phyloP scores from a whole-genome alignment of 352 stramenopile species.

The Phytophthora capsici region DNA sequence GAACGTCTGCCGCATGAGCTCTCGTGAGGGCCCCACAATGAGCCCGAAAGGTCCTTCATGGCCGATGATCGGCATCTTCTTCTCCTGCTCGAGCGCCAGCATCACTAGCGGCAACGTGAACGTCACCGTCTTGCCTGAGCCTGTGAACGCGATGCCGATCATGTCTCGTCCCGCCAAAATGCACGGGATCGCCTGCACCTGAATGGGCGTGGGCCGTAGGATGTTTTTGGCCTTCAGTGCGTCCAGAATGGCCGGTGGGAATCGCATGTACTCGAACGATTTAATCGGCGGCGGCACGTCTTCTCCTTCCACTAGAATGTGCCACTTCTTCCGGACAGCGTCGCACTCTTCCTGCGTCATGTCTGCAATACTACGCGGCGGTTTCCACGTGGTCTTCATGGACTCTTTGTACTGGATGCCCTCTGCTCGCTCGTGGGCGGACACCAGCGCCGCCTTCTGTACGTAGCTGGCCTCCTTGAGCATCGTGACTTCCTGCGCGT shows the following conservation, averaged over 20 bases:
- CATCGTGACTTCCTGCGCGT: constrained; percentile 92
- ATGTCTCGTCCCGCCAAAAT: constrained; percentile 97
- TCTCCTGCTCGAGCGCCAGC: constrained; percentile 96
- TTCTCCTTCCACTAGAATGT: constrained; percentile 97
- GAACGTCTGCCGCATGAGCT: constrained; percentile 98
- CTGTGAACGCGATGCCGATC: constrained; percentile 99
- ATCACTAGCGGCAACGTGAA: constrained; percentile 98
- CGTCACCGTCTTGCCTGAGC: constrained; percentile 98
- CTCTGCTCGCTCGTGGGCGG: constrained; percentile 91
- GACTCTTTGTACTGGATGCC: constrained; percentile 92
- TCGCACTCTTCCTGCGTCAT: constrained; percentile 91
- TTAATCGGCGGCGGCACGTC: constrained; percentile 96
- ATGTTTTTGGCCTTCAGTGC: constrained; percentile 97
- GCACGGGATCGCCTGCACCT: constrained; percentile 98
- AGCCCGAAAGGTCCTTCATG: constrained; percentile 97
- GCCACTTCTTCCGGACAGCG: constrained; percentile 96
- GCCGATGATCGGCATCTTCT: constrained; percentile 93
- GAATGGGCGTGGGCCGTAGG: constrained; percentile 96
- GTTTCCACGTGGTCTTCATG: constrained; percentile 93
- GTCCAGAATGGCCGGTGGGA: constrained; percentile 93
- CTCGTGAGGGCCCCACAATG: constrained; percentile 96
- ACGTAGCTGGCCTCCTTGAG: constrained; percentile 96
- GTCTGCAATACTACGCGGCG: constrained; percentile 84
- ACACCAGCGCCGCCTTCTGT: constrained; percentile 96
- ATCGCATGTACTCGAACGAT: constrained; percentile 98